phyloP scores from a whole-genome alignment of 768 basidiomycete genomes.

The Pulveroboletus sp. region DNA sequence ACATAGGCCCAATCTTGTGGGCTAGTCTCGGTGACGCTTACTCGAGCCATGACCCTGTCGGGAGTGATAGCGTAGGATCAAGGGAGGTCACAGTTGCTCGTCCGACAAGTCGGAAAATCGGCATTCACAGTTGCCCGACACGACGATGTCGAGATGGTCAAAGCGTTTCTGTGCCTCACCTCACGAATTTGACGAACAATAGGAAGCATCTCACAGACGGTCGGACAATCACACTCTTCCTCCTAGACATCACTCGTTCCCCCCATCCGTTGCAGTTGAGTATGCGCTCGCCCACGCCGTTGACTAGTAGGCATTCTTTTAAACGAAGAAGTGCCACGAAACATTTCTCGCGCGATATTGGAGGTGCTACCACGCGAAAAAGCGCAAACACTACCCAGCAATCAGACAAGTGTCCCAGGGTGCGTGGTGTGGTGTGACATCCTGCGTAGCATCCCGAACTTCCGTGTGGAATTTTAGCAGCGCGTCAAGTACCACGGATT shows the following conservation, averaged over 20 bases:
- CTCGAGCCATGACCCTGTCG: conserved; percentile 10
- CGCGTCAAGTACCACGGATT: conserved; percentile 9
- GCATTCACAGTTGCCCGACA: no score
- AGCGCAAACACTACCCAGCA: conserved; percentile 4
- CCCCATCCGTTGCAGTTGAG: neutral
- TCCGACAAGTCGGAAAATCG: no score
- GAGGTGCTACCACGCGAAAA: conserved; percentile 3
- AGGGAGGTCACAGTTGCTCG: neutral
- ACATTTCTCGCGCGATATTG: conserved; percentile 13
- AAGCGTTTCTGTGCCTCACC: conserved; percentile 3
- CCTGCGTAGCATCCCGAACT: neutral
- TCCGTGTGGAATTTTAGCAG: conserved; percentile 12
- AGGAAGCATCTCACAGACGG: neutral
- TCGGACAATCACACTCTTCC: neutral
- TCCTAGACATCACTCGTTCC: neutral
- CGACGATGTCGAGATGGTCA: neutral
- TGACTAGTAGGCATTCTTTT: conserved; percentile 2
- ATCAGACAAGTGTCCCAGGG: conserved; percentile 1
- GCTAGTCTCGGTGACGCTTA: conserved; percentile 24
- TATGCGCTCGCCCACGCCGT: conserved; percentile 18
- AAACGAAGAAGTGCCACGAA: conserved; percentile 4
- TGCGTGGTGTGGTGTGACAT: neutral
- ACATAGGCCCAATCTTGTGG: conserved; percentile 73
- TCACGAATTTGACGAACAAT: conserved; percentile 21
- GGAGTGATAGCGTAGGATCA: neutral